Percentiles rank a stretch among this genome's conserved stretches.
Evolutionary conservation across 768 basidiomycete species (phyloP).

Genomic region (Leccinum rimulosum): DNA sequence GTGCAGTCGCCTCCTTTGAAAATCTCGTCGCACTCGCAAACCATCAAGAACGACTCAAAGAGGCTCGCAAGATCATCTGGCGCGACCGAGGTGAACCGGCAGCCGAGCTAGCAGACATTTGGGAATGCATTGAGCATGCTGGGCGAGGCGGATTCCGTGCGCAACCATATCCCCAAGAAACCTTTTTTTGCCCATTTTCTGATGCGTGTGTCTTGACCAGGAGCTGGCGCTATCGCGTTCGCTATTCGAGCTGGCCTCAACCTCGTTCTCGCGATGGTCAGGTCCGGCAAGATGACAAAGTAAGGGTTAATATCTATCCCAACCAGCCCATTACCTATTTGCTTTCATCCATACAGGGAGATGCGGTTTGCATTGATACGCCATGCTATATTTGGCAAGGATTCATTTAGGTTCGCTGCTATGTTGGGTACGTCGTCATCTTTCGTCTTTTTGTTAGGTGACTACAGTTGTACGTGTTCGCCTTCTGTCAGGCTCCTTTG

Average conservation of each 20-base stretch:
- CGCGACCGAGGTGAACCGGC: slow-evolving; percentile 76
- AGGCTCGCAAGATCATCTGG: slow-evolving; percentile 81
- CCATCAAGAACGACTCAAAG: slow-evolving; percentile 70
- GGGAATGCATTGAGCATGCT: slow-evolving; percentile 71
- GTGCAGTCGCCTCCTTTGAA: slow-evolving; percentile 75
- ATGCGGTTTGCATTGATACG: slow-evolving; percentile 64
- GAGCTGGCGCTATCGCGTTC: slow-evolving; percentile 79
- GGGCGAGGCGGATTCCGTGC: slow-evolving; percentile 66
- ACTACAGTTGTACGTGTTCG: background rate
- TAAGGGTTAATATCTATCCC: slow-evolving; percentile 30
- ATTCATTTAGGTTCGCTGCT: slow-evolving; percentile 80
- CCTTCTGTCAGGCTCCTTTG: slow-evolving; percentile 64
- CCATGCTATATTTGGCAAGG: slow-evolving; percentile 79
- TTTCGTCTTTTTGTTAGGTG: background rate
- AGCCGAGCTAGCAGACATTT: slow-evolving; percentile 58
- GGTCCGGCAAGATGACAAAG: slow-evolving; percentile 67
- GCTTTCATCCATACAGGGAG: slow-evolving; percentile 41
- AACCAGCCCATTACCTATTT: background rate
- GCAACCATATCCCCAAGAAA: slow-evolving; percentile 29
- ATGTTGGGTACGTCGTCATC: slow-evolving; percentile 64
- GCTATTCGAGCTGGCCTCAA: slow-evolving; percentile 82
- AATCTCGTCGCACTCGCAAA: slow-evolving; percentile 83
- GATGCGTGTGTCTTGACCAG: slow-evolving; percentile 37
- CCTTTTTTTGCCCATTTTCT: background rate
- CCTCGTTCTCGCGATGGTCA: slow-evolving; percentile 71